Conservation (phyloP, 805 yeast genomes). For the Teunomyces gatunensis region DNA sequence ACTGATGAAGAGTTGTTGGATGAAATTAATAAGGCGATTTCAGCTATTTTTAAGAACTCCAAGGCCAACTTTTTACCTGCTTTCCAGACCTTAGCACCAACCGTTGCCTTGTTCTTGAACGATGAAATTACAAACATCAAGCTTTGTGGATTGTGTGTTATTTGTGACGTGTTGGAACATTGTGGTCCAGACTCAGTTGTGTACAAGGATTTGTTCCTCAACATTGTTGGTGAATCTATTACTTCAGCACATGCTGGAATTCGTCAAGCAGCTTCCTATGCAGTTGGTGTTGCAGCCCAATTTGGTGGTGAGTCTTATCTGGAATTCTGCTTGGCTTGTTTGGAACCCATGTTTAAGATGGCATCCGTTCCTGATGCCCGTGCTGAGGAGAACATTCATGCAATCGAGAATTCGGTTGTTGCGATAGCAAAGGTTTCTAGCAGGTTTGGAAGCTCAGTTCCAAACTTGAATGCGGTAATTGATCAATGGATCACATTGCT, state of each 20-base stretch:
- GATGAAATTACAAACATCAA: constrained; percentile 68
- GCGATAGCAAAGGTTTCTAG: constrained; percentile 84
- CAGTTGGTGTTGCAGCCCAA: constrained; percentile 85
- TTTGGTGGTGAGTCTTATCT: constrained; percentile 63
- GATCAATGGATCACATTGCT: constrained; percentile 77
- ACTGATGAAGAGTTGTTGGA: constrained; percentile 89
- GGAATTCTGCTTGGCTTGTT: constrained; percentile 63
- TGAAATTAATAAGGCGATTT: constrained; percentile 75
- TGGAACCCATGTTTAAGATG: constrained; percentile 73
- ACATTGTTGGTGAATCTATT: constrained; percentile 63
- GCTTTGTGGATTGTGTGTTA: constrained; percentile 74
- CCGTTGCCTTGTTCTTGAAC: constrained; percentile 56
- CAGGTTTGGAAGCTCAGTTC: constrained; percentile 54
- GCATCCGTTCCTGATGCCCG: constrained; percentile 76
- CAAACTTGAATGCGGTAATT: constrained; percentile 61
- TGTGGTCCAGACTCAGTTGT: constrained; percentile 67
- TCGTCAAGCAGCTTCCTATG: constrained; percentile 84
- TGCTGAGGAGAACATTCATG: constrained; percentile 77
- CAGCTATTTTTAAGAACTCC: constrained; percentile 64
- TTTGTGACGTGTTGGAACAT: constrained; percentile 78
- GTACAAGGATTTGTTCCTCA: constrained; percentile 63
- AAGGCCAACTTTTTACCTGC: constrained; percentile 58
- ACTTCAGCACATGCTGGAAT: constrained; percentile 65
- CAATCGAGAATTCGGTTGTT: constrained; percentile 82
- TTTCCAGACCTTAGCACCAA: constrained; percentile 63